Base-by-base conservation (phyloP, 768 basidiomycete genomes). In the Tulasnella sp. region DNA sequence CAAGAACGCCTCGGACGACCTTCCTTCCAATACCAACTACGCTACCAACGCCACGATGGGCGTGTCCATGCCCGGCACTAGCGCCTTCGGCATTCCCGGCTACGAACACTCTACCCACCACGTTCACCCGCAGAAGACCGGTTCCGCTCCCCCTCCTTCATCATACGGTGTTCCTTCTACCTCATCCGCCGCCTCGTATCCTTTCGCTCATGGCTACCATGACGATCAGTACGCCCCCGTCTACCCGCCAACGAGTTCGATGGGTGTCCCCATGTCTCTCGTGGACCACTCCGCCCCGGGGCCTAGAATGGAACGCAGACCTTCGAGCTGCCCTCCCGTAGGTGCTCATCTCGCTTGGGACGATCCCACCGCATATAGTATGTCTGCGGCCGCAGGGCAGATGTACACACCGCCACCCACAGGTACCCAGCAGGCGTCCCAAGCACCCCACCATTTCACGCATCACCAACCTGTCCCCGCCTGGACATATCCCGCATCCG, bases 281-380 rank as follows among this genome's bases (percentile, higher is more conserved):
- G 9, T 57, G 6, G 37, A 52, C 11, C 50, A 27, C 32, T 21
- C 19, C 11, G 50, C 50, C 25, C 29, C 19, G 23, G 36, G 25
- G 19, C 55, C 55, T 32, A 29, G 55, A 27, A 57, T 57, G 55
- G 29, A 57, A 7, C 19, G 55, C 23, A 21, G 55, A 15, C 45
- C 55, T 31, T 57, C 55, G 0, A 57, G 55, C 42, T 57, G 55
- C 46, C 55, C 55, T 6, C 55, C 55, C 32, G 42, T 43, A n/a
- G 39, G 39, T 32, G 55, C 55, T 15, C 55, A 57, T 29, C 42
- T 57, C 23, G 31, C 55, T 3, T 57, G 55, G 55, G 34, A 27
- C 9, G 41, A 55, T n/a, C n/a, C n/a, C n/a, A n/a, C n/a, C n/a
- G n/a, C n/a, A n/a, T n/a, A n/a, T n/a, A n/a, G n/a, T n/a, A n/a